A percentile compares a stretch with the other conserved stretches of the same genome.
Conservation (phyloP, 345 rosid genomes). For the Brassica juncea region DNA sequence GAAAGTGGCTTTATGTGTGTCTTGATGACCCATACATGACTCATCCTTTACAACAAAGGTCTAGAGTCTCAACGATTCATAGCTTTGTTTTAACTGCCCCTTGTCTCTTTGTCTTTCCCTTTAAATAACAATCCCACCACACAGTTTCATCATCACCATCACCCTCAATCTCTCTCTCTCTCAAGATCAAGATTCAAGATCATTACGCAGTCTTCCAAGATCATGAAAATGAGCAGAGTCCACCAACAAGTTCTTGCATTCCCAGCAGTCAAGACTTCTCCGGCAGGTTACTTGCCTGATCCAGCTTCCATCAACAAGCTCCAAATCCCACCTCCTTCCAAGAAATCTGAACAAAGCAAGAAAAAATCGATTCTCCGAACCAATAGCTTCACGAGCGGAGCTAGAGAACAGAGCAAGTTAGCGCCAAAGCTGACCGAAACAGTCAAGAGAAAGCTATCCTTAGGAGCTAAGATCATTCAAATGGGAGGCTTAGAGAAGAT, state of each 20-base stretch:
- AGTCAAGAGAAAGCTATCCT: conserved; percentile 47
- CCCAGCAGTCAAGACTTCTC: conserved; percentile 16
- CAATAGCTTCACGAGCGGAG: conserved; percentile 45
- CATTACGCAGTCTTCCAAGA: conserved; percentile 13
- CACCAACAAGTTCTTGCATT: conserved; percentile 26
- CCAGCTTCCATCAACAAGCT: conserved; percentile 35
- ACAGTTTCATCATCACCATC: conserved; percentile 26
- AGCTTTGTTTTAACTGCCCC: conserved; percentile 33
- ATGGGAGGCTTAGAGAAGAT: conserved; percentile 48
- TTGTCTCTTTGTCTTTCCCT: conserved; percentile 36
- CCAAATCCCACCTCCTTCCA: conserved; percentile 34
- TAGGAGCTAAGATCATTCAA: conserved; percentile 50
- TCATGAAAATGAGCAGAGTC: conserved; percentile 30
- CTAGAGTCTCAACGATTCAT: conserved; percentile 22
- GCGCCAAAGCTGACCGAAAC: conserved; percentile 54
- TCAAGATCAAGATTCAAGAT: conserved; percentile 13
- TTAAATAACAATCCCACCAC: conserved; percentile 35
- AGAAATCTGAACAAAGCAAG: conserved; percentile 20
- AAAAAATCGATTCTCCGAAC: conserved; percentile 34
- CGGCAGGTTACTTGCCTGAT: conserved; percentile 28
- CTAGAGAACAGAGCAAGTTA: conserved; percentile 44
- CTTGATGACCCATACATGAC: conserved; percentile 39
- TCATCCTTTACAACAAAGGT: conserved; percentile 21
- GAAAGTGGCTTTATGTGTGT: conserved; percentile 37
- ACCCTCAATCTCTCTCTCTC: conserved; percentile 14